Conservation (phyloP, 2,329 filamentous ascomycete genomes). For the Myriosclerotinia scirpicola region DNA sequence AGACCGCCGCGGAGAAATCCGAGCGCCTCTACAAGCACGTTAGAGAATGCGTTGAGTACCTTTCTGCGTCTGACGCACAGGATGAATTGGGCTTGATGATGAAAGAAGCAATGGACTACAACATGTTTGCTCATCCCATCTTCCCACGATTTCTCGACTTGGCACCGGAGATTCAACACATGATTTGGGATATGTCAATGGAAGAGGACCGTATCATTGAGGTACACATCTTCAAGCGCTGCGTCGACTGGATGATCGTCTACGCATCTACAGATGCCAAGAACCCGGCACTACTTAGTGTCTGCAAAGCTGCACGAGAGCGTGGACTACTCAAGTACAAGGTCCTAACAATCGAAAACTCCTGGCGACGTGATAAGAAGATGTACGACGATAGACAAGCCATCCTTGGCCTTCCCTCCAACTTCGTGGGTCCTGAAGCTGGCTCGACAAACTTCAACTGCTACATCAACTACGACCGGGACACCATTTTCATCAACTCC, state of each 20-base stretch:
- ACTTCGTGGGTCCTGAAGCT: slow-evolving; percentile 8
- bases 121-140: neutral
- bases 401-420: neutral
- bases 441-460: neutral
- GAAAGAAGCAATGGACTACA: neutral
- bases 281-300: neutral
- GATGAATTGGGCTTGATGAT: neutral
- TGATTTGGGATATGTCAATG: neutral
- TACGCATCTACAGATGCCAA: slow-evolving; percentile 6
- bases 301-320: neutral
- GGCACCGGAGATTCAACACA: neutral
- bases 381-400: slow-evolving; percentile 3
- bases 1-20: neutral
- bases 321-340: neutral
- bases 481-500: neutral
- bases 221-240: slow-evolving; percentile 1
- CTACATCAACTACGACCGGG: neutral
- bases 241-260: neutral
- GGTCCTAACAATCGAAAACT: neutral
- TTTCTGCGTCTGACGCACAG: neutral
- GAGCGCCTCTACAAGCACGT: neutral
- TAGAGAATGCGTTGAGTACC: neutral
- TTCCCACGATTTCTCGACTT: neutral
- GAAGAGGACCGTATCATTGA: slow-evolving; percentile 3
- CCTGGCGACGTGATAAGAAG: slow-evolving; percentile 4